Evolutionary conservation across 108 stramenopile species (phyloP).

Genomic region (Skeletonema grethae): DNA sequence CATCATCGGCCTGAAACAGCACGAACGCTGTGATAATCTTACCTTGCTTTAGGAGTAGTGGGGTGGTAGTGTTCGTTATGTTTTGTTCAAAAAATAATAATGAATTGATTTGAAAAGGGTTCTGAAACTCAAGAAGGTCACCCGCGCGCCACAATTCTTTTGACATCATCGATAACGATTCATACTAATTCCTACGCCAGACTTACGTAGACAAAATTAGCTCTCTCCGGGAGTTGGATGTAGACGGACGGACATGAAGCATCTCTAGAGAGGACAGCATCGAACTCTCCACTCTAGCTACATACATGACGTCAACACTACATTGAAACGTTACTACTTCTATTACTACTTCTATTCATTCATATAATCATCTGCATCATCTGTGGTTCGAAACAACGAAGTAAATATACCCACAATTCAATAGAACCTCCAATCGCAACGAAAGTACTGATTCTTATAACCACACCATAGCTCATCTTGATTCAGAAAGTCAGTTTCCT

Average conservation of each 20-base stretch:
- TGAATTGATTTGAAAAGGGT: not conserved
- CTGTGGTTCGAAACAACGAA: not conserved
- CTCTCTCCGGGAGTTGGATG: no score
- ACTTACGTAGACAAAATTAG: no score
- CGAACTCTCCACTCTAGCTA: no score
- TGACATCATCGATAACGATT: no score
- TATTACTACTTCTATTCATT: no score
- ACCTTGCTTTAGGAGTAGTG: not conserved
- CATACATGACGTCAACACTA: no score
- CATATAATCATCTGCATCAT: no score
- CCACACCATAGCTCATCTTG: slow-evolving; percentile 6
- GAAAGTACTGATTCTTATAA: not conserved
- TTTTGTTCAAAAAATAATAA: not conserved
- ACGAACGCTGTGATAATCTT: not conserved
- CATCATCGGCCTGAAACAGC: not conserved
- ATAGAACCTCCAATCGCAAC: slow-evolving; percentile 20
- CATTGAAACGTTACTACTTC: no score
- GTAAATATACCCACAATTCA: not conserved
- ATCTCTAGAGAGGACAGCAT: no score
- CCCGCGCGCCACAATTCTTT: not conserved
- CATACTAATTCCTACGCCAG: not conserved
- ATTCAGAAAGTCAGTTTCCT: slow-evolving; percentile 7
- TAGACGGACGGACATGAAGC: no score
- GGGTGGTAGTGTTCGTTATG: not conserved
- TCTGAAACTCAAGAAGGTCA: not conserved